Conservation (phyloP, 163 green algal genomes). For the Chlorella variabilis region DNA sequence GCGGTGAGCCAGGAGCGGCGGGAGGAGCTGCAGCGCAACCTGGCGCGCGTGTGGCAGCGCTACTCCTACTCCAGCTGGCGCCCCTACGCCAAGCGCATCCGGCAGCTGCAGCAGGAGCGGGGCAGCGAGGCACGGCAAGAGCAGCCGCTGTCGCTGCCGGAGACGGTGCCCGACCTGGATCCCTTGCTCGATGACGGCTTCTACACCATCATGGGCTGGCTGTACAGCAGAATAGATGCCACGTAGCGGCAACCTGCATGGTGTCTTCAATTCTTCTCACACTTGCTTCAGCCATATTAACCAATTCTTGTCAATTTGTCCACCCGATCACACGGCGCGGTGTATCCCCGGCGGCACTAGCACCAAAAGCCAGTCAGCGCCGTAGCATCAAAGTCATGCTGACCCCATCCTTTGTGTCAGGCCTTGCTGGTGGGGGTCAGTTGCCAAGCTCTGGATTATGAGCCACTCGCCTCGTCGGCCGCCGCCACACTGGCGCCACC, state of each 20-base stretch:
- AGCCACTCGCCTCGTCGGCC: no score
- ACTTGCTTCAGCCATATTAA: no score
- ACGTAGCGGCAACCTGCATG: background rate
- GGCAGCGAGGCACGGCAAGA: background rate
- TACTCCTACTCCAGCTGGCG: slow-evolving; percentile 7
- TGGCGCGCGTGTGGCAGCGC: slow-evolving; percentile 27
- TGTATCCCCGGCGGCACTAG: no score
- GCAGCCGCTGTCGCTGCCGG: slow-evolving; percentile 5
- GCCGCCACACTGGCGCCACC: no score
- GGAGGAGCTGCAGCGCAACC: slow-evolving; percentile 47
- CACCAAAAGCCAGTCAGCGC: no score
- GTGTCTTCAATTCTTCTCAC: no score
- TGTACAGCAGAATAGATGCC: slow-evolving; percentile 21
- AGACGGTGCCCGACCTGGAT: slow-evolving; percentile 6
- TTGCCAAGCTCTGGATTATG: no score
- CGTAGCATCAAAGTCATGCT: no score
- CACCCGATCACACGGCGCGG: no score
- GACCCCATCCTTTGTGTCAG: no score
- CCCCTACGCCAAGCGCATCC: background rate
- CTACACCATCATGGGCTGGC: slow-evolving; percentile 32
- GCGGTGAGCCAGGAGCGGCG: slow-evolving; percentile 27
- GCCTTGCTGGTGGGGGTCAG: no score
- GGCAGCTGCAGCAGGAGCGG: background rate
- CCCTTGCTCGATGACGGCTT: slow-evolving; percentile 19
- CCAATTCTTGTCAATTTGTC: no score